Evolutionary conservation across 2,329 filamentous ascomycete species (phyloP).

Genomic region (Corniculantispora saksenae): DNA sequence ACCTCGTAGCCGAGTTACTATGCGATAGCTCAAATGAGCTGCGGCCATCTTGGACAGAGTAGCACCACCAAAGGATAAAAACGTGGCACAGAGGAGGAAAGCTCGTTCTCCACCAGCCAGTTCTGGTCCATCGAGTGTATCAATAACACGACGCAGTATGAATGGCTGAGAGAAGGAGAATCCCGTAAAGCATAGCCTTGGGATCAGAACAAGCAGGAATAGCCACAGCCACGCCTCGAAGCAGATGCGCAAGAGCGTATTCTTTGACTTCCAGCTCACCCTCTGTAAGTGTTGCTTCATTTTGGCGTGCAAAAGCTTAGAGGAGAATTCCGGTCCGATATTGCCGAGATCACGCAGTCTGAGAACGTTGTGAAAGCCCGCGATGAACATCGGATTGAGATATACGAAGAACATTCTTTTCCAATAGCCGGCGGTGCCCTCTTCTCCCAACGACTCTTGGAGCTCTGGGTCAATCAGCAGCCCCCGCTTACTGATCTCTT

Average conservation of each 20-base stretch:
- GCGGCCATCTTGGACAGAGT: not conserved
- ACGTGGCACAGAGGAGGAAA: not conserved
- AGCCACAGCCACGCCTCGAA: not conserved
- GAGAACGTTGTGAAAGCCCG: not conserved
- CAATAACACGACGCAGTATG: not conserved
- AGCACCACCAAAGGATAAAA: not conserved
- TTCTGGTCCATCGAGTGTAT: not conserved
- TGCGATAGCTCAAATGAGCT: constrained; percentile 21
- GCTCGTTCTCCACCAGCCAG: not conserved
- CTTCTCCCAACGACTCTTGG: not conserved
- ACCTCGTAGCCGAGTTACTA: constrained; percentile 35
- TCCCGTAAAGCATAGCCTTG: not conserved
- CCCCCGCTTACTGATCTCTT: not conserved
- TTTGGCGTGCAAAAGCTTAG: not conserved
- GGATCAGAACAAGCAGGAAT: not conserved
- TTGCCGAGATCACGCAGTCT: not conserved
- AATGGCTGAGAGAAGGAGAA: constrained; percentile 1
- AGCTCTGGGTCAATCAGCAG: not conserved
- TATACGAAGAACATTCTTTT: not conserved
- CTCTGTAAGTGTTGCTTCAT: not conserved
- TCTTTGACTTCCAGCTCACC: not conserved
- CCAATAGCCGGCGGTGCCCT: not conserved
- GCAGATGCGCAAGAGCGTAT: not conserved
- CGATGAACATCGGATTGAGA: not conserved
- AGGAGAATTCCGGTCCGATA: not conserved